Conservation (phyloP, 2,329 filamentous ascomycete genomes). For the Claviceps africana region DNA sequence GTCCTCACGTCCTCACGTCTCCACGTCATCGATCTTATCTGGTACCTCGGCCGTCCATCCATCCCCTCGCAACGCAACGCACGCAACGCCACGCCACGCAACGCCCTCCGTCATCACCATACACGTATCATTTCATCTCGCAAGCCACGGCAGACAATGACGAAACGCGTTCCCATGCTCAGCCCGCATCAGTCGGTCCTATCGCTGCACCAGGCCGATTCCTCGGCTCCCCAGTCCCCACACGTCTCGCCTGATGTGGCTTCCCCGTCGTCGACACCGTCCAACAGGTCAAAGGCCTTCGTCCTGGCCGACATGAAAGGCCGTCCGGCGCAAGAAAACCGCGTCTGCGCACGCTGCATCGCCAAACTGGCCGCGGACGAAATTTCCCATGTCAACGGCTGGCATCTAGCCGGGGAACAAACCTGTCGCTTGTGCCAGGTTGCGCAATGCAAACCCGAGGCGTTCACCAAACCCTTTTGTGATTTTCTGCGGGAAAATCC, state of each 20-base stretch:
- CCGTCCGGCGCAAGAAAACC: conserved; percentile 19
- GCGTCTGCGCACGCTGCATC: conserved; percentile 26
- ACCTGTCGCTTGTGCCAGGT: conserved; percentile 24
- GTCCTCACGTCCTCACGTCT: too few species aligned
- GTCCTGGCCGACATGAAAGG: conserved; percentile 28
- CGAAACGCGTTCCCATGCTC: conserved; percentile 29
- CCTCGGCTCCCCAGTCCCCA: conserved; percentile 16
- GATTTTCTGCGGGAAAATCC: conserved; percentile 82
- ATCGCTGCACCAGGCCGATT: conserved; percentile 28
- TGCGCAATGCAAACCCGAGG: conserved; percentile 36
- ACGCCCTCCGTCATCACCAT: too few species aligned
- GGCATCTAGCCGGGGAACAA: conserved; percentile 13
- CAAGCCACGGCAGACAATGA: conserved; percentile 21
- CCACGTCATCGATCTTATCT: not conserved
- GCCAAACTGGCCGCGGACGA: conserved; percentile 17
- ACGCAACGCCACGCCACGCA: too few species aligned
- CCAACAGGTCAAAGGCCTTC: conserved; percentile 29
- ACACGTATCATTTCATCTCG: too few species aligned
- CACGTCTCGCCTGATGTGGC: not conserved
- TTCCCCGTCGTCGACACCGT: not conserved
- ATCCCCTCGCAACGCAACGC: too few species aligned
- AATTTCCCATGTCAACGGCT: conserved; percentile 17
- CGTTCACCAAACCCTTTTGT: conserved; percentile 72
- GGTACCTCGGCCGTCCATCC: not conserved
- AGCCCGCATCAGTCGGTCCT: conserved; percentile 29